phyloP scores from a whole-genome alignment of 352 stramenopile genomes.

The Thalassiosira ordinaria region DNA sequence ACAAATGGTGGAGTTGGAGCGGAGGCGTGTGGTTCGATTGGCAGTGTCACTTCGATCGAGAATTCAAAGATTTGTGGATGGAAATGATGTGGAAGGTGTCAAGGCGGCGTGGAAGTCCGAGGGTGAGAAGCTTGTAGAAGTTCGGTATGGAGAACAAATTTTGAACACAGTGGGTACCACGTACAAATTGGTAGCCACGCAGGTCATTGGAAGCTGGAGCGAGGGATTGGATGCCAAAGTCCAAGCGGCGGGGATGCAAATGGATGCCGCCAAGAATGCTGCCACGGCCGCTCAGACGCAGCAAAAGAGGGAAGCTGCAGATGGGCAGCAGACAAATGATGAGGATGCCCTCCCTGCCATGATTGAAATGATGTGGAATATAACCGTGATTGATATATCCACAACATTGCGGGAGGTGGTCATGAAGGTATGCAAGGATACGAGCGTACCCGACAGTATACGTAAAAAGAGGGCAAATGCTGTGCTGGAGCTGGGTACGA shows the following conservation, averaged over 20 bases:
- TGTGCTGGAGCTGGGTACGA: slow-evolving; percentile 28
- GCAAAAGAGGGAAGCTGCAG: slow-evolving; percentile 1
- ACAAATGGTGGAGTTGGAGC: slow-evolving; percentile 30
- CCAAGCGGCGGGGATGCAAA: slow-evolving; percentile 15
- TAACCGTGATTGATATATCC: slow-evolving; percentile 53
- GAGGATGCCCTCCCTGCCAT: slow-evolving; percentile 30
- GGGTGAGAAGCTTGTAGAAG: slow-evolving; percentile 38
- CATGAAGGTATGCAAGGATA: slow-evolving; percentile 49
- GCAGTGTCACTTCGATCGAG: slow-evolving; percentile 27
- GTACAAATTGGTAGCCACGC: slow-evolving; percentile 34
- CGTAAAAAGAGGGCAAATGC: slow-evolving; percentile 42
- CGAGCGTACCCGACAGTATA: slow-evolving; percentile 14
- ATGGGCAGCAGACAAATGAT: background rate
- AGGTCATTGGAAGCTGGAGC: slow-evolving; percentile 36
- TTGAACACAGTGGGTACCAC: slow-evolving; percentile 41
- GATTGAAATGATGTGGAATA: slow-evolving; percentile 52
- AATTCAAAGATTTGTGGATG: slow-evolving; percentile 28
- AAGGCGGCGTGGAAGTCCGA: slow-evolving; percentile 30
- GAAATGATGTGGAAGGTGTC: slow-evolving; percentile 7
- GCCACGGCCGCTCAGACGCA: slow-evolving; percentile 1
- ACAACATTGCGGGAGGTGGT: slow-evolving; percentile 44
- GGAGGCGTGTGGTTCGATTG: slow-evolving; percentile 21
- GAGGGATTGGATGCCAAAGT: slow-evolving; percentile 36
- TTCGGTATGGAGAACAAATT: slow-evolving; percentile 40
- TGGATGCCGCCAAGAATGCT: slow-evolving; percentile 23